A percentile compares a stretch with the other conserved stretches of the same genome.
These are phyloP conservation scores for Leishmania tarentolae DNA, from an alignment of 208 protist species.

Conservation along the genomic window DNA sequence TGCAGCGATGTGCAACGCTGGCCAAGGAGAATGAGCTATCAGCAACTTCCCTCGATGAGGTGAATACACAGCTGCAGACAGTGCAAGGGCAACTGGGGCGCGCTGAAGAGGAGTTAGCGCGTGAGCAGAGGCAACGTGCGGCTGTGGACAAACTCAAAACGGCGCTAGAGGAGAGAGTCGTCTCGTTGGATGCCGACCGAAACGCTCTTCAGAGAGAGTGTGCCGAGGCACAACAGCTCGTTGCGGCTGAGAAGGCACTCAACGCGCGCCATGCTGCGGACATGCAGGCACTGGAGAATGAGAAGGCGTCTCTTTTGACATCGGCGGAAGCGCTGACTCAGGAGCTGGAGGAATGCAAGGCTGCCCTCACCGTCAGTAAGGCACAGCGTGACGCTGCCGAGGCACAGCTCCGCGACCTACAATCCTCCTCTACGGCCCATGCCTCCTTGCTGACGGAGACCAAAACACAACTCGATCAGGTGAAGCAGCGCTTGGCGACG, in stretches of 20 bases:
- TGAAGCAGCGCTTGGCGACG: not conserved
- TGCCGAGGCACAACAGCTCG: conserved; percentile 13
- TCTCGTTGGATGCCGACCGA: conserved; percentile 13
- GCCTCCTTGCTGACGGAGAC: conserved; percentile 13
- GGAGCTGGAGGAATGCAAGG: conserved; percentile 22
- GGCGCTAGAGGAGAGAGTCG: conserved; percentile 19
- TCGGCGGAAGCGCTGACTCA: conserved; percentile 11
- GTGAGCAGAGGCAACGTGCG: conserved; percentile 19
- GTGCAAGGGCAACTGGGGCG: conserved; percentile 15
- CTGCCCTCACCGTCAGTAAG: conserved; percentile 2
- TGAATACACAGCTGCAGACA: conserved; percentile 16
- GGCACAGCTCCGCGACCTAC: conserved; percentile 5
- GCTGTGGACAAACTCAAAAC: not conserved
- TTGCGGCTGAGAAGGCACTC: conserved; percentile 14
- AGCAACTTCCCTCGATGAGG: conserved; percentile 8
- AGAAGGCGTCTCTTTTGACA: conserved; percentile 15
- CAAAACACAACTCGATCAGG: conserved; percentile 13
- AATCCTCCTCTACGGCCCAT: conserved; percentile 12
- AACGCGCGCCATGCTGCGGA: conserved; percentile 16
- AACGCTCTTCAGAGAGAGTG: conserved; percentile 4
- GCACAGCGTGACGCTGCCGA: conserved; percentile 14
- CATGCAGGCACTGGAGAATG: conserved; percentile 30
- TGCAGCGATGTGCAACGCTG: conserved; percentile 34
- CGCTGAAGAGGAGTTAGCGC: conserved; percentile 16
- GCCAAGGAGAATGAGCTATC: conserved; percentile 32